These are phyloP conservation scores for Trametes villosa DNA, from an alignment of 768 basidiomycete species.

Conservation along the genomic window DNA sequence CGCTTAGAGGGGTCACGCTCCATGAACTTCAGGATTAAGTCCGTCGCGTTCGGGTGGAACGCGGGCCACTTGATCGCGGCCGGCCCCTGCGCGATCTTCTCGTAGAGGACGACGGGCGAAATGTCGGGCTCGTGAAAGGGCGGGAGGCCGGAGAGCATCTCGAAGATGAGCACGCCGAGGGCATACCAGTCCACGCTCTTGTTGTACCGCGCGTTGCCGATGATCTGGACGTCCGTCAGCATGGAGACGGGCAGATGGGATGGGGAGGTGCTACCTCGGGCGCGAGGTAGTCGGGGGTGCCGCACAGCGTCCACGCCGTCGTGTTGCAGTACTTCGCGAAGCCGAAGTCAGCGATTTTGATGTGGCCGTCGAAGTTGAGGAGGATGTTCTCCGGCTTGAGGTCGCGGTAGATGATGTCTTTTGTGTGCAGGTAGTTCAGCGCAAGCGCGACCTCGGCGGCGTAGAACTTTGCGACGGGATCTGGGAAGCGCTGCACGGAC, in stretches of 20 bases:
- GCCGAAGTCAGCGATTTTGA: slow-evolving; percentile 96
- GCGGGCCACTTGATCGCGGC: slow-evolving; percentile 79
- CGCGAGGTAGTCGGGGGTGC: slow-evolving; percentile 95
- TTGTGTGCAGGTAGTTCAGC: slow-evolving; percentile 83
- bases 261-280: slow-evolving; percentile 66
- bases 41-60: slow-evolving; percentile 76
- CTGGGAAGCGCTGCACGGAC: slow-evolving; percentile 80
- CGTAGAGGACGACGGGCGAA: slow-evolving; percentile 87
- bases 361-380: slow-evolving; percentile 91
- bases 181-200: slow-evolving; percentile 99
- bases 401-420: slow-evolving; percentile 95
- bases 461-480: slow-evolving; percentile 98
- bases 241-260: not conserved
- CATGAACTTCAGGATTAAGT: slow-evolving; percentile 90
- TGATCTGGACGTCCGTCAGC: slow-evolving; percentile 52
- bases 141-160: slow-evolving; percentile 95
- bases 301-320: slow-evolving; percentile 94
- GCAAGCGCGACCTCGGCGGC: slow-evolving; percentile 94
- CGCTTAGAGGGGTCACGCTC: slow-evolving; percentile 87
- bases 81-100: slow-evolving; percentile 84
- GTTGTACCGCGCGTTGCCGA: slow-evolving; percentile 84
- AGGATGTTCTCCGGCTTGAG: slow-evolving; percentile 98
- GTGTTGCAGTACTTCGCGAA: slow-evolving; percentile 90
- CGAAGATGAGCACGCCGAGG: slow-evolving; percentile 93
- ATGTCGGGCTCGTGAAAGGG: slow-evolving; percentile 90